phyloP scores from a whole-genome alignment of 148 eudicot species.

The Vaccinium vitisidaea region DNA sequence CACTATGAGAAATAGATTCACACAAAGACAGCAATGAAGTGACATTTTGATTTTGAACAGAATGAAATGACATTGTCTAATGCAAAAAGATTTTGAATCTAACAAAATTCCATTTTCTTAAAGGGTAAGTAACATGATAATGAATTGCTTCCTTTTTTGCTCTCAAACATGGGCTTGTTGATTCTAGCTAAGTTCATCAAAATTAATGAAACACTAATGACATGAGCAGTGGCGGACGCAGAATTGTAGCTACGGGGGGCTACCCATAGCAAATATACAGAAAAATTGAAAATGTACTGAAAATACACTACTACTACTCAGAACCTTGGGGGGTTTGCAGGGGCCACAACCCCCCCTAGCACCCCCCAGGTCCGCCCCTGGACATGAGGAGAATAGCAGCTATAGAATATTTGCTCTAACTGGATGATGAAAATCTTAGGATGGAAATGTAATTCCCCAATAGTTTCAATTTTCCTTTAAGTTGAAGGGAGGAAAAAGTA shows the following conservation, averaged over 20 bases:
- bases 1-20: conserved; percentile 11
- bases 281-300: too few relatives aligned
- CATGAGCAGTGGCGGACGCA: too few relatives aligned
- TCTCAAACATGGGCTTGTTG: not conserved
- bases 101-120: not conserved
- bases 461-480: not conserved
- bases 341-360: too few relatives aligned
- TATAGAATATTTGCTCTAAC: not conserved
- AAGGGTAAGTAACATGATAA: not conserved
- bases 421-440: not conserved
- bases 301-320: too few relatives aligned
- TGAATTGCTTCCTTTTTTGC: not conserved
- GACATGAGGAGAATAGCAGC: not conserved
- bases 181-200: not conserved
- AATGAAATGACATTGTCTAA: not conserved
- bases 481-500: not conserved
- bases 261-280: too few relatives aligned
- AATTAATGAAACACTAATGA: not conserved
- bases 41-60: not conserved
- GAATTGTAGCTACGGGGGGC: too few relatives aligned
- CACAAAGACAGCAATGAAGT: conserved; percentile 12
- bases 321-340: too few relatives aligned
- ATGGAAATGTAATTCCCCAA: not conserved
- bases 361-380: too few relatives aligned
- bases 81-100: not conserved